Evolutionary conservation across 306 rosid species (phyloP), one percentile per base, ranked within the genome.

Genomic region (Neltuma alba): DNA sequence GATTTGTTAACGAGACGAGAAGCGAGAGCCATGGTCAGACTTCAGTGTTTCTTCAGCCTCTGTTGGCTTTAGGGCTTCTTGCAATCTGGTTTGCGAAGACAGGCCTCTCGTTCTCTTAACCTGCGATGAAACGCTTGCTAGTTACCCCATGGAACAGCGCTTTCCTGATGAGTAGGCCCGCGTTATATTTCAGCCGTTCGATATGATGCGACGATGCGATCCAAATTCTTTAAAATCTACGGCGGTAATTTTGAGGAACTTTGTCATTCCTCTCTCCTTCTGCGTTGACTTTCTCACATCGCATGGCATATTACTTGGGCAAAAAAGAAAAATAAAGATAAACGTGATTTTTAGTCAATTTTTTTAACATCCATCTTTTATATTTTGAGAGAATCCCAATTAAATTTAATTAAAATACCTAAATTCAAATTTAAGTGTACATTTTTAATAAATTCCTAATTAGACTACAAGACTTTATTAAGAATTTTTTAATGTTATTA

Each of bases 1-100:
- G 87, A 84, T 87, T 90, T 88, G 81, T 88, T 83, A 45, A 88
- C 42, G 73, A 83, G 88, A 72, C 94, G 90, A 79, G 85, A 76
- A 27, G 89, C 80, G 80, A 86, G 82, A 63, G 94, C 94, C 91
- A 90, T 90, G 86, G 72, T 73, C 80, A 71, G 75, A 80, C 82
- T 69, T 82, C 81, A 50, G 77, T 37, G 30, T 42, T 28, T 61
- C 36, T 70, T 60, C 37, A 38, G 30, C 45, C 62, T 61, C 23
- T 44, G 21, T 64, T 45, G 40, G 63, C 58, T 60, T 76, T 40
- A 70, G 45, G 72, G 50, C 50, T 42, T 33, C 50, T 9, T 37
- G n/a, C 10, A 34, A n/a, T 13, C 6, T 25, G 37, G 25, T 28
- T 28, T 58, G 65, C 27, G 65, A 27, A 58, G 20, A 33, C 68